A percentile compares a stretch with the other conserved stretches of the same genome.
phyloP scores from a whole-genome alignment of 2,329 filamentous ascomycete genomes.

The Clarireedia hainanense region DNA sequence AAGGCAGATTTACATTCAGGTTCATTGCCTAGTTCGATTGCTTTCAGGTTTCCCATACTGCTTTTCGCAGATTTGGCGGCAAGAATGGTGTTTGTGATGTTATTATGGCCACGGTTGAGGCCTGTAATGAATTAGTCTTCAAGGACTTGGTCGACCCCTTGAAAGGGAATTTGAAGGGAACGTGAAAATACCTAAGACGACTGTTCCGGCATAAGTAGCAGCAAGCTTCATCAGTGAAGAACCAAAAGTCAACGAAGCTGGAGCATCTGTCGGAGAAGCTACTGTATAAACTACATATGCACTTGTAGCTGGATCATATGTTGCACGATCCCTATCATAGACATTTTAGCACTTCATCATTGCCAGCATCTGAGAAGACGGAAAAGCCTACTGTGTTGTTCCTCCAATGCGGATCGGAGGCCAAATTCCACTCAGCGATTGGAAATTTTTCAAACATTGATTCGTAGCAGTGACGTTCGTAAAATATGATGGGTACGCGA shows the following conservation, averaged over 20 bases:
- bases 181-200: slow-evolving; percentile 35
- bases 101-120: slow-evolving; percentile 45
- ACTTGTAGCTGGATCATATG: slow-evolving; percentile 38
- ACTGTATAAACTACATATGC: slow-evolving; percentile 45
- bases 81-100: slow-evolving; percentile 45
- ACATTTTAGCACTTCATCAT: too few relatives aligned
- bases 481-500: slow-evolving; percentile 47
- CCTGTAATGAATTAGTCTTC: slow-evolving; percentile 18
- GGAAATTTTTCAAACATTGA: slow-evolving; percentile 44
- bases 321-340: slow-evolving; percentile 39
- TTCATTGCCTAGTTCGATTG: slow-evolving; percentile 51
- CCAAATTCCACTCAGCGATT: slow-evolving; percentile 41
- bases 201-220: slow-evolving; percentile 38
- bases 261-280: slow-evolving; percentile 38
- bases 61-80: slow-evolving; percentile 39
- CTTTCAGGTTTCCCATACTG: slow-evolving; percentile 41
- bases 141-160: too few relatives aligned
- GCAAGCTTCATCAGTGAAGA: slow-evolving; percentile 44
- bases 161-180: too few relatives aligned
- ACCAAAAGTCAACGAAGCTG: slow-evolving; percentile 42
- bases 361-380: not conserved
- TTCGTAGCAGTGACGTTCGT: slow-evolving; percentile 42
- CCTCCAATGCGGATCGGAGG: slow-evolving; percentile 50
- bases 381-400: slow-evolving; percentile 39
- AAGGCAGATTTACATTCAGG: slow-evolving; percentile 40